Evolutionary conservation across 139 green algal species (phyloP).

Genomic region (Tetraselmis striata): DNA sequence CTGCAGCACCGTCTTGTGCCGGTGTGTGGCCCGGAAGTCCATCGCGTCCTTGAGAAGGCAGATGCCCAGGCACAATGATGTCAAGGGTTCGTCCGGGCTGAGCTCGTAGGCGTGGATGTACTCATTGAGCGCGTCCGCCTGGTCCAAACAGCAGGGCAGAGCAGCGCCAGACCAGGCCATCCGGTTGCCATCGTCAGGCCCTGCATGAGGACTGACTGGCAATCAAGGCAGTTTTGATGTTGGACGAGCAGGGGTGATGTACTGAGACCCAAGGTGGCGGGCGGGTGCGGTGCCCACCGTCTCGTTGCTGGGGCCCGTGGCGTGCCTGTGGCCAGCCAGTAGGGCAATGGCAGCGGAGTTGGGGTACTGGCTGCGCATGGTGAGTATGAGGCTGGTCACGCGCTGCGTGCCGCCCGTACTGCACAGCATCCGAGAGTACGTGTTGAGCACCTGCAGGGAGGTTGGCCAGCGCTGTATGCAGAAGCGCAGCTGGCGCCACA

Average conservation of each 20-base stretch:
- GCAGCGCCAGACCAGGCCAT: too few species aligned
- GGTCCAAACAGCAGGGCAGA: conserved; percentile 23
- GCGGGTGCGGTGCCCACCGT: too few species aligned
- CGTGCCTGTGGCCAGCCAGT: background rate
- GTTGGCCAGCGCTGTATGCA: background rate
- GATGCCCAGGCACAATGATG: conserved; percentile 53
- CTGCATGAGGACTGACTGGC: too few species aligned
- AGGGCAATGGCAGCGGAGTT: background rate
- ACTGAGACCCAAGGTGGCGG: too few species aligned
- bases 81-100: conserved; percentile 45
- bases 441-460: background rate
- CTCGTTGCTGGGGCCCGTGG: too few species aligned
- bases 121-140: conserved; percentile 44
- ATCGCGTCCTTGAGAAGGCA: background rate
- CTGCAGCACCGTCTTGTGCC: conserved; percentile 51
- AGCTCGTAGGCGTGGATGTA: conserved; percentile 60
- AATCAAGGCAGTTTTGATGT: too few species aligned
- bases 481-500: background rate
- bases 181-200: too few species aligned
- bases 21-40: conserved; percentile 23
- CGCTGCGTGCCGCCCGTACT: background rate
- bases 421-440: background rate
- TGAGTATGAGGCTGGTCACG: background rate
- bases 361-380: background rate
- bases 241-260: too few species aligned